A percentile compares a stretch with the other conserved stretches of the same genome.
These are phyloP conservation scores for Lipomyces orientalis DNA, from an alignment of 805 yeast genomes.

Conservation along the genomic window DNA sequence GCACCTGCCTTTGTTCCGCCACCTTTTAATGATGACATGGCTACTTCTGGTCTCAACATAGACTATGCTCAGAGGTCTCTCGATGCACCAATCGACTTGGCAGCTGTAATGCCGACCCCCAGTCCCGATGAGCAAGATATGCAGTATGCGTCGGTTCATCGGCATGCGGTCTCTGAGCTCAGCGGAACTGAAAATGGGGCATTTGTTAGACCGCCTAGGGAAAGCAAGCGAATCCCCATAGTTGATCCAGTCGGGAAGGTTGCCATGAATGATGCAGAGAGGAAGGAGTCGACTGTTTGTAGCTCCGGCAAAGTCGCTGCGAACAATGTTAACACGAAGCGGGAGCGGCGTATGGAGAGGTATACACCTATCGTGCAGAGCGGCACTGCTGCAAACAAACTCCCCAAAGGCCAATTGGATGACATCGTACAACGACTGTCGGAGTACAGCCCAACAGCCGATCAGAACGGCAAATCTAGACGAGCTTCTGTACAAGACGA, in stretches of 20 bases:
- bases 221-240: constrained; percentile 33
- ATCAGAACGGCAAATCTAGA: background rate
- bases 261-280: background rate
- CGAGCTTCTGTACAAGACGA: constrained; percentile 11
- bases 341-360: background rate
- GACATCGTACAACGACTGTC: constrained; percentile 32
- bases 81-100: constrained; percentile 7
- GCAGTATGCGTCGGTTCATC: background rate
- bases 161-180: constrained; percentile 2
- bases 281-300: background rate
- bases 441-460: constrained; percentile 13
- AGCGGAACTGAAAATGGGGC: constrained; percentile 4
- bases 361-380: constrained; percentile 33
- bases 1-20: constrained; percentile 20
- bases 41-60: constrained; percentile 11
- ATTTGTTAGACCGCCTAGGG: constrained; percentile 25
- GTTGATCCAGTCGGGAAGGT: constrained; percentile 24
- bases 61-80: background rate
- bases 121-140: background rate
- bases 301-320: background rate
- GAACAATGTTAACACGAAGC: background rate
- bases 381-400: constrained; percentile 27
- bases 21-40: background rate
- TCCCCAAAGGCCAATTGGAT: constrained; percentile 26
- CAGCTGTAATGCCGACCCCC: background rate